phyloP scores from a whole-genome alignment of 2,329 filamentous ascomycete genomes.

The Phaeosphaeriaceae sp. region DNA sequence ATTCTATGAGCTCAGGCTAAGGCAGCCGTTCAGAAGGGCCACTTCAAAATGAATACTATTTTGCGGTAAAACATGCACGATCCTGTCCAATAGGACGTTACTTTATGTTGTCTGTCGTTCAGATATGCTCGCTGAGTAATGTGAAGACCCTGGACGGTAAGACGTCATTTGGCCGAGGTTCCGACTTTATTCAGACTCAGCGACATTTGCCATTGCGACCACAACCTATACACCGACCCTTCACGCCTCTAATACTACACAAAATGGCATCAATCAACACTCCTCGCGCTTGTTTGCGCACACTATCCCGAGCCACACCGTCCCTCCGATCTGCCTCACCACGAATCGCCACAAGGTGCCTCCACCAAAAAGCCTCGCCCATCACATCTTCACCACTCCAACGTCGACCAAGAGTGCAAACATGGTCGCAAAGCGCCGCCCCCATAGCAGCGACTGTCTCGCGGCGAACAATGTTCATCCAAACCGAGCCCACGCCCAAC shows the following conservation, averaged over 20 bases:
- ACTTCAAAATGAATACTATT: too few relatives aligned
- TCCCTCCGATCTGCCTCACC: constrained; percentile 28
- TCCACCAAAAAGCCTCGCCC: constrained; percentile 43
- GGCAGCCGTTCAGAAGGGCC: too few relatives aligned
- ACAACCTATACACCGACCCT: background rate
- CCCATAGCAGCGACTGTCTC: constrained; percentile 19
- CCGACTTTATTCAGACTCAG: background rate
- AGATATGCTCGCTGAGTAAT: background rate
- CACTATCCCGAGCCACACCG: constrained; percentile 31
- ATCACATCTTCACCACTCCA: constrained; percentile 40
- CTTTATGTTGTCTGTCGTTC: too few relatives aligned
- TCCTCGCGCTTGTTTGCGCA: constrained; percentile 38
- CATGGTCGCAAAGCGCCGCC: constrained; percentile 27
- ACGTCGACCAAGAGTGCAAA: constrained; percentile 37
- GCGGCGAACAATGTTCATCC: constrained; percentile 89
- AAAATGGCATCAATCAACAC: constrained; percentile 38
- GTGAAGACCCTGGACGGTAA: background rate
- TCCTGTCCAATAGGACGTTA: too few relatives aligned
- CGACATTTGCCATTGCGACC: background rate
- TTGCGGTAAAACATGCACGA: too few relatives aligned
- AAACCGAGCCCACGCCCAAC: constrained; percentile 94
- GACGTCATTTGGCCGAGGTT: background rate
- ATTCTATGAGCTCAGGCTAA: too few relatives aligned
- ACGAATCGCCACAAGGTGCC: constrained; percentile 42
- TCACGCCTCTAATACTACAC: background rate